Conservation (phyloP, 495 filamentous ascomycete species). For the Tuber calosporum region DNA sequence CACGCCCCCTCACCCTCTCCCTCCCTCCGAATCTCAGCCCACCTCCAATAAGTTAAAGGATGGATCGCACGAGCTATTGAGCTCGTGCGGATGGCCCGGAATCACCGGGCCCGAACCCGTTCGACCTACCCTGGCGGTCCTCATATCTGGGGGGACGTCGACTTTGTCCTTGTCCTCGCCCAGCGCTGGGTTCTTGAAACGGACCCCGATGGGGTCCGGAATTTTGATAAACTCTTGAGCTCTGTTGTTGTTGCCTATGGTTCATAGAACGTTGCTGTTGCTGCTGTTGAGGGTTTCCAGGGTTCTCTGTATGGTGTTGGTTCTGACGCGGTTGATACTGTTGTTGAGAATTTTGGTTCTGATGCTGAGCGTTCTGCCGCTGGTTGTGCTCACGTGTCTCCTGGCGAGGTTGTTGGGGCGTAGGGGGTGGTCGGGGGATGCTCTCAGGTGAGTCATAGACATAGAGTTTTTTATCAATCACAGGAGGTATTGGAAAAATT, state of each 20-base stretch:
- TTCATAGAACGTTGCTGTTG: slow-evolving; percentile 29
- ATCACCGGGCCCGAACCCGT: slow-evolving; percentile 31
- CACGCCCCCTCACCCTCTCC: slow-evolving; percentile 4
- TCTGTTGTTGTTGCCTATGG: slow-evolving; percentile 16
- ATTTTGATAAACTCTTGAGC: slow-evolving; percentile 32
- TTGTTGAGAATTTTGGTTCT: slow-evolving; percentile 39
- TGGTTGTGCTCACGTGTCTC: slow-evolving; percentile 25
- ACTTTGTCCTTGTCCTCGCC: slow-evolving; percentile 26
- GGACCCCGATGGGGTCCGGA: slow-evolving; percentile 23
- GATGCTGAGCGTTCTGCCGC: slow-evolving; percentile 27
- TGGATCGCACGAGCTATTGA: slow-evolving; percentile 29
- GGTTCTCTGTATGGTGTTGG: slow-evolving; percentile 18
- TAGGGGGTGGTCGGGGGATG: slow-evolving; percentile 68
- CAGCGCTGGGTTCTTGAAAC: slow-evolving; percentile 29
- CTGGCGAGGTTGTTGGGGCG: slow-evolving; percentile 41
- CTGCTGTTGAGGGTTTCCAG: slow-evolving; percentile 16
- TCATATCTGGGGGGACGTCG: slow-evolving; percentile 21
- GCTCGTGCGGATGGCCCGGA: slow-evolving; percentile 38
- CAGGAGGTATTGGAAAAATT: slow-evolving; percentile 86
- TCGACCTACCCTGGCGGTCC: slow-evolving; percentile 20
- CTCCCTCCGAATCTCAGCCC: neutral
- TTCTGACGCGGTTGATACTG: slow-evolving; percentile 32
- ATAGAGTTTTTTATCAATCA: slow-evolving; percentile 96
- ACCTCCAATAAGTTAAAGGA: slow-evolving; percentile 4
- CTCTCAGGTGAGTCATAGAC: slow-evolving; percentile 94